Percentiles rank a stretch among this genome's conserved stretches.
These are phyloP conservation scores for Candida buenavistaensis DNA, from an alignment of 1,139 yeast species.

Conservation along the genomic window DNA sequence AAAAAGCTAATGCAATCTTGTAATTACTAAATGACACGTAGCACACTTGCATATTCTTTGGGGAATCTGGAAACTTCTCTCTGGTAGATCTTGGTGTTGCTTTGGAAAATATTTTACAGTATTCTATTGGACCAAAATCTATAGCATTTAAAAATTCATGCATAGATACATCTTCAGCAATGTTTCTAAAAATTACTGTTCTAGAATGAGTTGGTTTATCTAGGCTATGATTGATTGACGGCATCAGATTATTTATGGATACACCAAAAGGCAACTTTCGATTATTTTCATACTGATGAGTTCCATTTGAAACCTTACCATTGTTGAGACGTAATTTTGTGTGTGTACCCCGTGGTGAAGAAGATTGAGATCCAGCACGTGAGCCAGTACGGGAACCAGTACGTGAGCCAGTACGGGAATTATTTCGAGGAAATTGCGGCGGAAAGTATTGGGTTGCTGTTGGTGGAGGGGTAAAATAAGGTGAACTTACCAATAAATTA, in stretches of 20 bases:
- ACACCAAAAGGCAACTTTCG: background rate
- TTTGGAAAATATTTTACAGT: constrained; percentile 35
- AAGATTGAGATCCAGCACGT: constrained; percentile 7
- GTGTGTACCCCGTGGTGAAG: constrained; percentile 11
- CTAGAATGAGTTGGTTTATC: constrained; percentile 25
- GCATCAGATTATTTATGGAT: background rate
- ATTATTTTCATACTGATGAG: background rate
- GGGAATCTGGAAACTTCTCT: constrained; percentile 15
- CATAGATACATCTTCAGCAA: constrained; percentile 27
- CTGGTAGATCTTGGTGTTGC: constrained; percentile 25
- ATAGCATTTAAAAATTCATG: constrained; percentile 34
- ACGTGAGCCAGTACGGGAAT: constrained; percentile 1
- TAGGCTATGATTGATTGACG: constrained; percentile 4
- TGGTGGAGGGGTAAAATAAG: constrained; percentile 49
- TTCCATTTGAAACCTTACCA: background rate
- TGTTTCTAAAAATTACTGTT: constrained; percentile 36
- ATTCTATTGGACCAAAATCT: constrained; percentile 48
- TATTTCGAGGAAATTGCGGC: constrained; percentile 1
- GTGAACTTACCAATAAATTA: constrained; percentile 65
- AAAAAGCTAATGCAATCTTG: constrained; percentile 34
- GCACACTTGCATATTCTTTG: constrained; percentile 27
- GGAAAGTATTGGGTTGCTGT: constrained; percentile 12
- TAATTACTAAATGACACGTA: constrained; percentile 43
- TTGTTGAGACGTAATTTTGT: constrained; percentile 1
- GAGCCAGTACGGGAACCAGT: constrained; percentile 3